phyloP scores from a whole-genome alignment of 129 eudicot species.

The Erigeron canadensis region DNA sequence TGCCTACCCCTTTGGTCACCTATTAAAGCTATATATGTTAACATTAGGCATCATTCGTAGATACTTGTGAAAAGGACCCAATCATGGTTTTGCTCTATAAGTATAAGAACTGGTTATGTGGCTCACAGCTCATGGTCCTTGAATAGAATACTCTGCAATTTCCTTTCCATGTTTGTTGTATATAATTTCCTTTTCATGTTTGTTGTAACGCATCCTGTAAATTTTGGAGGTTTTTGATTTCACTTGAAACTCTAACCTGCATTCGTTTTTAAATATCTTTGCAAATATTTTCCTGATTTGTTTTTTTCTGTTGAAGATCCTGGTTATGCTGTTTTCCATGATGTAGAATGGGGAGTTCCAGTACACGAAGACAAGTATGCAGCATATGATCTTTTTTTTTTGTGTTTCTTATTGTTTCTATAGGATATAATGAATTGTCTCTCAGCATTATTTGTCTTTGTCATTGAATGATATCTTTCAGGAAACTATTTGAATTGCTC shows the following conservation, averaged over 20 bases:
- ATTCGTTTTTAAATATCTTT: neutral
- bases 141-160: neutral
- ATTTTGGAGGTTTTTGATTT: too few species aligned
- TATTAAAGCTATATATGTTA: neutral
- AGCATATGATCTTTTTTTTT: neutral
- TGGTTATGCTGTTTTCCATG: slow-evolving; percentile 5
- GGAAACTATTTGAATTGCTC: slow-evolving; percentile 87
- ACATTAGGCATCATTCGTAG: neutral
- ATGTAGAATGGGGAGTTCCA: slow-evolving; percentile 19
- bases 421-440: neutral
- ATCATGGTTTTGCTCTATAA: neutral
- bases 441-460: neutral
- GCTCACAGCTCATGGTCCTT: neutral
- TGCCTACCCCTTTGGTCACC: neutral
- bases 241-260: neutral
- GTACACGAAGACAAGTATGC: slow-evolving; percentile 48
- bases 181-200: neutral
- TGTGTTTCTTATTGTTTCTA: neutral
- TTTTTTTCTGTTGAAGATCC: neutral
- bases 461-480: slow-evolving; percentile 34
- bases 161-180: neutral
- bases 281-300: neutral
- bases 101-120: neutral
- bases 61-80: neutral
- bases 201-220: neutral